A percentile compares a stretch with the other conserved stretches of the same genome.
These are phyloP conservation scores for Leptodermis oblonga DNA, from an alignment of 257 asterid species.

Conservation along the genomic window DNA sequence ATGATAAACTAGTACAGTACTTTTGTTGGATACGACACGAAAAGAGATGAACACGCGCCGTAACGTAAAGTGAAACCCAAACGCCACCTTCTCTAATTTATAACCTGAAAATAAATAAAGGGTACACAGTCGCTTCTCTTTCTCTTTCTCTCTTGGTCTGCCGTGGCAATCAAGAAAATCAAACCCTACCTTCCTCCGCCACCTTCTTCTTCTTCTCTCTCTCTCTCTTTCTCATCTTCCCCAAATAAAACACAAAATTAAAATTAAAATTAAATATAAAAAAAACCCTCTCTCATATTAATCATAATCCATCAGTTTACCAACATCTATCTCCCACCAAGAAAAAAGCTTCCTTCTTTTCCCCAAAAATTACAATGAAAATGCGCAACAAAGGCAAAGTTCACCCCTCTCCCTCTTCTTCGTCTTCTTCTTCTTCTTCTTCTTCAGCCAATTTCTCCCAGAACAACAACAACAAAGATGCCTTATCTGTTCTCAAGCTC, in stretches of 20 bases:
- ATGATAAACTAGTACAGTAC: too few species aligned
- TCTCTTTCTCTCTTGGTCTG: constrained; percentile 11
- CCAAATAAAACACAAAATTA: neutral
- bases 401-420: constrained; percentile 54
- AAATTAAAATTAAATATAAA: too few species aligned
- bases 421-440: constrained; percentile 22
- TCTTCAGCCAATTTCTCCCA: constrained; percentile 2
- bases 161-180: constrained; percentile 41
- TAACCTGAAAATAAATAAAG: constrained; percentile 1
- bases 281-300: neutral
- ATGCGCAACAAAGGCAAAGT: constrained; percentile 78
- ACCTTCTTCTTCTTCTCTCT: neutral
- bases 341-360: too few species aligned
- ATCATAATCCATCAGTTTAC: too few species aligned
- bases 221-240: neutral
- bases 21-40: too few species aligned
- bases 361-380: constrained; percentile 25
- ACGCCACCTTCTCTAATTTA: too few species aligned
- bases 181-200: constrained; percentile 21
- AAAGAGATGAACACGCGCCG: too few species aligned
- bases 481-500: constrained; percentile 37
- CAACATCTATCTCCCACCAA: too few species aligned
- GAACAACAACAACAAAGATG: constrained; percentile 13
- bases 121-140: neutral
- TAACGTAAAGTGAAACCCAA: too few species aligned